These are phyloP conservation scores for Albugo laibachii DNA, from an alignment of 352 stramenopile species.

Conservation along the genomic window DNA sequence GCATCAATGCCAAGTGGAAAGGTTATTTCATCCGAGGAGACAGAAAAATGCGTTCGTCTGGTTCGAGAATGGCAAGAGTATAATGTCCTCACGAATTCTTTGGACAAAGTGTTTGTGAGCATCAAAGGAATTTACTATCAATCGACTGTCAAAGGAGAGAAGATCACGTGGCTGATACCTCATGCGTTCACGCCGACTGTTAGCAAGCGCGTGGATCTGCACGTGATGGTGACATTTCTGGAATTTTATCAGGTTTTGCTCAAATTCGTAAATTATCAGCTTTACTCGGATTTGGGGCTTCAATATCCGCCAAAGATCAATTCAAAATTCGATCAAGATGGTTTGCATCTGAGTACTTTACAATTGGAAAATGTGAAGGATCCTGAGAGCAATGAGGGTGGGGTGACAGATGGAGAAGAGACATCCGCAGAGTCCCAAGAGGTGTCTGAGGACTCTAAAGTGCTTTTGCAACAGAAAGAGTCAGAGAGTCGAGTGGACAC, in stretches of 20 bases:
- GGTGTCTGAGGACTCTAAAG: slow-evolving; percentile 6
- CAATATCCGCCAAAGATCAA: slow-evolving; percentile 88
- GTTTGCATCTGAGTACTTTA: slow-evolving; percentile 41
- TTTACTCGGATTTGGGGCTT: slow-evolving; percentile 91
- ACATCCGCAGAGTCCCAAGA: slow-evolving; percentile 9
- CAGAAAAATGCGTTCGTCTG: slow-evolving; percentile 82
- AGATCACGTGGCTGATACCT: slow-evolving; percentile 95
- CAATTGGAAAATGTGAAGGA: slow-evolving; percentile 35
- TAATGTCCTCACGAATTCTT: slow-evolving; percentile 69
- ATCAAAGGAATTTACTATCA: slow-evolving; percentile 99
- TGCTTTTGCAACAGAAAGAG: slow-evolving; percentile 71
- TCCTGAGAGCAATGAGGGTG: slow-evolving; percentile 13
- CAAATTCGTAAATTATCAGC: slow-evolving; percentile 97
- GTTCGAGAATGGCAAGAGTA: slow-evolving; percentile 94
- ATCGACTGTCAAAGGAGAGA: slow-evolving; percentile 81
- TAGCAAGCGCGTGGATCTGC: slow-evolving; percentile 95
- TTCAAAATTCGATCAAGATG: slow-evolving; percentile 52
- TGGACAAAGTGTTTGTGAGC: slow-evolving; percentile 97
- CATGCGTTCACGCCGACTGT: slow-evolving; percentile 96
- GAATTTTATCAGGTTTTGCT: slow-evolving; percentile 98
- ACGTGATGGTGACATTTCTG: slow-evolving; percentile 99
- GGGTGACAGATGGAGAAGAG: slow-evolving; percentile 11
- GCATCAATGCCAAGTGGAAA: slow-evolving; percentile 86
- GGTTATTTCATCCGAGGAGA: slow-evolving; percentile 72
- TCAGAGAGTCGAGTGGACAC: slow-evolving; percentile 76